phyloP scores from a whole-genome alignment of 805 yeast genomes.

The Candida vartiovaarae region DNA sequence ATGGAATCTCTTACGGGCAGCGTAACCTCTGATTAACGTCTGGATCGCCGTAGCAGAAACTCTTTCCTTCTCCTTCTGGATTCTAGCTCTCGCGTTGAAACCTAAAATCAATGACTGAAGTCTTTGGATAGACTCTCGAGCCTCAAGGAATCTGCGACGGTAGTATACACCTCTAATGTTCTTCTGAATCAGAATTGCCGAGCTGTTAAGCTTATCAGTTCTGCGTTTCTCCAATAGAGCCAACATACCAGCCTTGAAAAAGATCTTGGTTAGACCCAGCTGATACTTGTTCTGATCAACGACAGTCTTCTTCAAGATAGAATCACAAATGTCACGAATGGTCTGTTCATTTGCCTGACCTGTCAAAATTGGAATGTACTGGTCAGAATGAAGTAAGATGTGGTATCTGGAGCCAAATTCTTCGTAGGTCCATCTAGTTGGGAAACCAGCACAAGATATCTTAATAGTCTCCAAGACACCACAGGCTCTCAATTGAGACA shows the following conservation, averaged over 20 bases:
- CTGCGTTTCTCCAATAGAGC: conserved; percentile 85
- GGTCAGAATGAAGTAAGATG: conserved; percentile 64
- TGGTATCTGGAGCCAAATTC: conserved; percentile 90
- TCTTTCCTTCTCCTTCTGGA: conserved; percentile 47
- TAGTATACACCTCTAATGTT: conserved; percentile 58
- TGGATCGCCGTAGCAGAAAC: conserved; percentile 68
- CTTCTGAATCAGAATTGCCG: conserved; percentile 85
- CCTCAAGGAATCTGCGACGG: conserved; percentile 53
- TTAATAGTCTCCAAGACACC: conserved; percentile 97
- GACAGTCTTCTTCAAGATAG: conserved; percentile 58
- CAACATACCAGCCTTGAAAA: conserved; percentile 94
- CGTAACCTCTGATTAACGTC: conserved; percentile 50
- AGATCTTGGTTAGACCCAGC: conserved; percentile 87
- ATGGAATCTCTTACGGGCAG: conserved; percentile 35
- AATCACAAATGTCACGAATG: conserved; percentile 57
- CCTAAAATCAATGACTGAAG: conserved; percentile 67
- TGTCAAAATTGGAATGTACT: conserved; percentile 56
- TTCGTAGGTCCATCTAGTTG: conserved; percentile 90
- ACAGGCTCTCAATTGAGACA: conserved; percentile 93
- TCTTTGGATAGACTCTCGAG: conserved; percentile 43
- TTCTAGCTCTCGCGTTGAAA: conserved; percentile 44
- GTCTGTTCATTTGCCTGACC: conserved; percentile 45
- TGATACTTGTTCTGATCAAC: conserved; percentile 69
- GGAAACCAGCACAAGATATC: conserved; percentile 97
- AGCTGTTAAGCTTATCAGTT: conserved; percentile 63